These are phyloP conservation scores for Monosporascus sp. DNA, from an alignment of 2,329 filamentous ascomycete genomes.

Conservation along the genomic window DNA sequence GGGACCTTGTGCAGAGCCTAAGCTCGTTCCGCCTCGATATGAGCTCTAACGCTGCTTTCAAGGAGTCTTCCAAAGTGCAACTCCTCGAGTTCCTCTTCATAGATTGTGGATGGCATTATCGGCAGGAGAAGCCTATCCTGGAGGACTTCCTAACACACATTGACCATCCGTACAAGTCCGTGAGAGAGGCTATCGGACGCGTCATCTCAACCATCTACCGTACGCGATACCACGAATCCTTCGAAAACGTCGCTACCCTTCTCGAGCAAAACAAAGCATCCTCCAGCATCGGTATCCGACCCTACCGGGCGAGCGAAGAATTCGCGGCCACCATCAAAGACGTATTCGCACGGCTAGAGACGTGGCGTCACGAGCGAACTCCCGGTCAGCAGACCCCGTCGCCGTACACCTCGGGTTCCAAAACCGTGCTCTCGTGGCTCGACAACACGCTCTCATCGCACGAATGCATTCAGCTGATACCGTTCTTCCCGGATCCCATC, in stretches of 20 bases:
- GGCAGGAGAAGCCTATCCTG: conserved; percentile 78
- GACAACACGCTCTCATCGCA: conserved; percentile 86
- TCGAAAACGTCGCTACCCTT: conserved; percentile 69
- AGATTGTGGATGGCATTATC: conserved; percentile 94
- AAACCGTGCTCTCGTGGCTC: conserved; percentile 93
- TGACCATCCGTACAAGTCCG: conserved; percentile 96
- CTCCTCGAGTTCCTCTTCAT: conserved; percentile 82
- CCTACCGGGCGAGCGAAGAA: conserved; percentile 73
- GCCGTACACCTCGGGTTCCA: conserved; percentile 90
- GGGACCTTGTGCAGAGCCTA: conserved; percentile 79
- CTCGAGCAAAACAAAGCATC: conserved; percentile 72
- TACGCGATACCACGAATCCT: conserved; percentile 90
- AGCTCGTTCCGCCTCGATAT: conserved; percentile 87
- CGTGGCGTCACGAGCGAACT: conserved; percentile 77
- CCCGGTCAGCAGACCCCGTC: conserved; percentile 91
- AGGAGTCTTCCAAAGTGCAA: conserved; percentile 94
- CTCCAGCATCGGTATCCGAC: conserved; percentile 77
- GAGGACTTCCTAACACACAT: conserved; percentile 86
- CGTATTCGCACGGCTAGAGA: conserved; percentile 74
- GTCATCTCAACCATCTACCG: conserved; percentile 85
- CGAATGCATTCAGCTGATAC: conserved; percentile 84
- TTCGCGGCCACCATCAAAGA: conserved; percentile 67
- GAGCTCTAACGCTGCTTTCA: conserved; percentile 94
- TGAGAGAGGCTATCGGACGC: conserved; percentile 88
- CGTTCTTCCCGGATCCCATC: conserved; percentile 85